Evolutionary conservation across 2,329 filamentous ascomycete genomes (phyloP).

Genomic region (Dothideomycetes sp.): DNA sequence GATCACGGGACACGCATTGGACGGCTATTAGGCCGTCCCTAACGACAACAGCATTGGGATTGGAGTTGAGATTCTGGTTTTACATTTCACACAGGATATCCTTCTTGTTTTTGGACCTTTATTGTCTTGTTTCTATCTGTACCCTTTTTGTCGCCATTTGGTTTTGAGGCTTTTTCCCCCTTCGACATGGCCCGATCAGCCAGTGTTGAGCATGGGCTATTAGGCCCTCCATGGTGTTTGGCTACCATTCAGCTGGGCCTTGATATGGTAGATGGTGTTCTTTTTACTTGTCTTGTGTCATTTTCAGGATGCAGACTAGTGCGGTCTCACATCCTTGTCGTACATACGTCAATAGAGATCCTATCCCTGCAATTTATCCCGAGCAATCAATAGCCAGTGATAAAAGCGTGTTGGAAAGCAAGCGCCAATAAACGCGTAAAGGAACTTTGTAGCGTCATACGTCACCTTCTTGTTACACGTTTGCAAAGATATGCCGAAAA

Average conservation of each 20-base stretch:
- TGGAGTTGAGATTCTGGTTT: neutral
- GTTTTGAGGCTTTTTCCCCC: no score
- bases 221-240: conserved; percentile 12
- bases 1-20: conserved; percentile 13
- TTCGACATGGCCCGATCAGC: conserved; percentile 11
- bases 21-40: conserved; percentile 12
- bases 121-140: neutral
- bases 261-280: conserved; percentile 2
- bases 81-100: conserved; percentile 3
- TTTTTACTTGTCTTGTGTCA: neutral
- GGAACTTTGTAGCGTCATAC: no score
- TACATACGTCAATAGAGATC: conserved; percentile 3
- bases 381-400: no score
- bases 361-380: no score
- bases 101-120: neutral
- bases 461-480: no score
- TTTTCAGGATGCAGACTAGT: neutral
- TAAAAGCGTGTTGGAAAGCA: no score
- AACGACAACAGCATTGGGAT: conserved; percentile 12
- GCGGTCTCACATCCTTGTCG: neutral
- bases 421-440: no score
- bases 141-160: neutral
- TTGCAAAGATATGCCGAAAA: no score
- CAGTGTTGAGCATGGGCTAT: conserved; percentile 11
- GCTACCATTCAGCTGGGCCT: conserved; percentile 1